Evolutionary conservation across 345 rosid species (phyloP).

Genomic region (Salix dunnii): DNA sequence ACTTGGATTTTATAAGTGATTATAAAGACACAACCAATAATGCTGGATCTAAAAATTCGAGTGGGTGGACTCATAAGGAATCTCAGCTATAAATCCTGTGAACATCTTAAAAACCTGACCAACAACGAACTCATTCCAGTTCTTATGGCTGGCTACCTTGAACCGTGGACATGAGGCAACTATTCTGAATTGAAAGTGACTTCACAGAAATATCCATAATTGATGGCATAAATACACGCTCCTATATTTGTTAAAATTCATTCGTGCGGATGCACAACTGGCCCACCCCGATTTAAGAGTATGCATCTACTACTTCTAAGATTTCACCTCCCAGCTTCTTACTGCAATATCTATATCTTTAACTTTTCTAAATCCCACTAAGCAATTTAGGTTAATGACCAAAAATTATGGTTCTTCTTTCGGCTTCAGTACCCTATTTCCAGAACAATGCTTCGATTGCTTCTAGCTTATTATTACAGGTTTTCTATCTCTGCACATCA

Average conservation of each 20-base stretch:
- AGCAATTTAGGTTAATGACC: too few species aligned
- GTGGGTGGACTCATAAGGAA: constrained; percentile 7
- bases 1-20: neutral
- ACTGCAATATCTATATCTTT: too few species aligned
- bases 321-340: too few species aligned
- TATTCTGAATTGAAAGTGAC: neutral
- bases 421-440: too few species aligned
- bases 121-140: neutral
- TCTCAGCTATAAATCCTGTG: neutral
- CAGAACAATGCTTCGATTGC: too few species aligned
- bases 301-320: too few species aligned
- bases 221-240: neutral
- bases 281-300: too few species aligned
- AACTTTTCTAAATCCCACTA: too few species aligned
- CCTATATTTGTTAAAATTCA: neutral
- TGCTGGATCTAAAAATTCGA: neutral
- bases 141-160: too few species aligned
- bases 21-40: neutral
- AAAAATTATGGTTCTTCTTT: too few species aligned
- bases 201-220: neutral
- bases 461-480: too few species aligned
- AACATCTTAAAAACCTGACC: neutral
- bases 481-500: too few species aligned
- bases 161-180: neutral
- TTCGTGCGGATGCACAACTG: neutral